phyloP scores from a whole-genome alignment of 2,329 filamentous ascomycete genomes.

The Fusarium sp. region DNA sequence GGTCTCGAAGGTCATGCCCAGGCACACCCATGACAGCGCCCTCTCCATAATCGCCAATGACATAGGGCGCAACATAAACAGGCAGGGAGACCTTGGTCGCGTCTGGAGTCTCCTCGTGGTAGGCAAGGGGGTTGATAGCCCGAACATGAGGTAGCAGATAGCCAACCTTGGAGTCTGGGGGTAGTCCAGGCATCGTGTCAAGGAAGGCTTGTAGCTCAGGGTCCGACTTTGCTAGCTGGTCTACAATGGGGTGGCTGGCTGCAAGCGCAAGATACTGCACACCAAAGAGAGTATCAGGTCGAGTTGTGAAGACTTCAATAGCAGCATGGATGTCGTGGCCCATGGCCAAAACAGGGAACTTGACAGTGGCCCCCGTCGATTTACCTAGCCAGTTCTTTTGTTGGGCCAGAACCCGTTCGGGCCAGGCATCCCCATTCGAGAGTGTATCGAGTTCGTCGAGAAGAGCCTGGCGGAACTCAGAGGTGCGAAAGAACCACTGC shows the following conservation, averaged over 20 bases:
- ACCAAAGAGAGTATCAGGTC: conserved; percentile 89
- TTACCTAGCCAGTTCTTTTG: conserved; percentile 92
- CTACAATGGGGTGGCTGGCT: conserved; percentile 79
- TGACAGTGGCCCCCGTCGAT: conserved; percentile 80
- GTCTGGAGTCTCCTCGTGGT: conserved; percentile 66
- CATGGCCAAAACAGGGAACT: conserved; percentile 73
- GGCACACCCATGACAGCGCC: conserved; percentile 95
- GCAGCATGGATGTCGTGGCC: conserved; percentile 59
- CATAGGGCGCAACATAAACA: conserved; percentile 87
- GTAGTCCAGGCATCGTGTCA: conserved; percentile 70
- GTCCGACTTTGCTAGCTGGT: conserved; percentile 72
- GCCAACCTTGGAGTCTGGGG: conserved; percentile 74
- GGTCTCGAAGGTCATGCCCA: conserved; percentile 84
- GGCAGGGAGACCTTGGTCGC: conserved; percentile 73
- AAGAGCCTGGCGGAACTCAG: conserved; percentile 81
- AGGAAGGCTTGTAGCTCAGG: conserved; percentile 78
- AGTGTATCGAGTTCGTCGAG: conserved; percentile 80
- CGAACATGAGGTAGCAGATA: conserved; percentile 75
- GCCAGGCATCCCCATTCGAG: conserved; percentile 78
- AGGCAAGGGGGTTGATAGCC: conserved; percentile 77
- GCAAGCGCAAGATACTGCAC: conserved; percentile 89
- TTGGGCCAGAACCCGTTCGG: conserved; percentile 85
- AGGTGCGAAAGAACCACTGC: conserved; percentile 94
- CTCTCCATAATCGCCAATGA: conserved; percentile 87
- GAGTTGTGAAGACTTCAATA: conserved; percentile 86